These are phyloP conservation scores for Globisporangium irregulare DNA, from an alignment of 352 stramenopile genomes.

Conservation along the genomic window DNA sequence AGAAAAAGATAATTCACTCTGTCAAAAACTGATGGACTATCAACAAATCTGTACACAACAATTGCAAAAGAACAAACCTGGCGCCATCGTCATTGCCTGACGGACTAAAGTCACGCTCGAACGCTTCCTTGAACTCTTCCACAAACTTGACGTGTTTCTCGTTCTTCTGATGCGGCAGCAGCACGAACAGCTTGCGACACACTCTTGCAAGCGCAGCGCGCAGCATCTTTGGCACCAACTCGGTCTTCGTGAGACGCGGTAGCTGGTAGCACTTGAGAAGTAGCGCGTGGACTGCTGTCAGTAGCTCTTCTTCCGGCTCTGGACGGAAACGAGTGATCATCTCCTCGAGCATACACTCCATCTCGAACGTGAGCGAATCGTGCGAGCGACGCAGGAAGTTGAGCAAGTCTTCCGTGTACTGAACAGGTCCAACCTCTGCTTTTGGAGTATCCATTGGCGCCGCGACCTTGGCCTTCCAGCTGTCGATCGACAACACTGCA, in stretches of 20 bases:
- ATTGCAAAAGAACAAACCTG: not conserved
- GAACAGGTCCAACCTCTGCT: conserved; percentile 73
- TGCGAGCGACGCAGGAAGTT: conserved; percentile 92
- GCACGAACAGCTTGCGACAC: conserved; percentile 90
- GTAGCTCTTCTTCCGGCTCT: conserved; percentile 96
- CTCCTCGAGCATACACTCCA: conserved; percentile 98
- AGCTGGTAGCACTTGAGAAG: conserved; percentile 93
- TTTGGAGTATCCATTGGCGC: conserved; percentile 42
- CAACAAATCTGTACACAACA: not conserved
- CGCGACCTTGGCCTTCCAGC: conserved; percentile 65
- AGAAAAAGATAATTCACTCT: too few species aligned
- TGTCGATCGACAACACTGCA: conserved; percentile 66
- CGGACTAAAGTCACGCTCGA: conserved; percentile 83
- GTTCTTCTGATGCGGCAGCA: conserved; percentile 80
- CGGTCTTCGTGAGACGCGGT: conserved; percentile 68
- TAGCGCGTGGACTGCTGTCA: conserved; percentile 94
- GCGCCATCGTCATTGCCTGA: conserved; percentile 22
- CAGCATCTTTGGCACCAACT: conserved; percentile 86
- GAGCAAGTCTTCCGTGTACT: conserved; percentile 93
- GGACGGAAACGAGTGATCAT: conserved; percentile 97
- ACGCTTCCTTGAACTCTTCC: conserved; percentile 80
- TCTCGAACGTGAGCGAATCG: conserved; percentile 89
- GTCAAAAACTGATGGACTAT: too few species aligned
- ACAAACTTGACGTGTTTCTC: conserved; percentile 88
- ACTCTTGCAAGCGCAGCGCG: conserved; percentile 90